Evolutionary conservation across 768 basidiomycete genomes (phyloP).

Genomic region (Mycena maculata): DNA sequence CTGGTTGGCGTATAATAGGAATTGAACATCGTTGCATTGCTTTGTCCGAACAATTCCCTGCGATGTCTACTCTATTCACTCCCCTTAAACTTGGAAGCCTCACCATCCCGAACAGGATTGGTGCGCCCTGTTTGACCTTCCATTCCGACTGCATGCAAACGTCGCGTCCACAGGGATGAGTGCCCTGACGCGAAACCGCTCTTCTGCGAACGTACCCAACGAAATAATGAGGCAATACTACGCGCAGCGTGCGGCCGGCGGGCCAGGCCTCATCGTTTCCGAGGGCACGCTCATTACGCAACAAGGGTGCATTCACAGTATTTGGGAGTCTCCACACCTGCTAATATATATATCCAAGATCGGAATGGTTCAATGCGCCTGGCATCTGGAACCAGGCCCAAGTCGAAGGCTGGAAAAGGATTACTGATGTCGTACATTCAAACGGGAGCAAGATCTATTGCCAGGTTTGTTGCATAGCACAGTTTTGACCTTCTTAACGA

Average conservation of each 20-base stretch:
- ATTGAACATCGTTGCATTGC: neutral
- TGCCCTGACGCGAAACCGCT: constrained; percentile 54
- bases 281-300: constrained; percentile 54
- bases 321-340: neutral
- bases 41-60: neutral
- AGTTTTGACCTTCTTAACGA: too few species aligned
- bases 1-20: neutral
- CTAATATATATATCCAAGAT: neutral
- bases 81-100: constrained; percentile 50
- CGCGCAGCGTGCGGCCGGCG: constrained; percentile 50
- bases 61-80: constrained; percentile 37
- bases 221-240: constrained; percentile 54
- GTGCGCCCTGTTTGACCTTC: neutral
- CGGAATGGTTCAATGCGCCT: constrained; percentile 44
- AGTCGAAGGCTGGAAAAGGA: constrained; percentile 56
- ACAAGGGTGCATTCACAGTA: constrained; percentile 52
- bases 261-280: constrained; percentile 52
- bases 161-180: constrained; percentile 41
- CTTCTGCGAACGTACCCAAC: constrained; percentile 50
- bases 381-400: constrained; percentile 60
- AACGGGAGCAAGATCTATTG: too few species aligned
- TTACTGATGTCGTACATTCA: constrained; percentile 61
- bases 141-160: neutral
- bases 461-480: too few species aligned
- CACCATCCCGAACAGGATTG: constrained; percentile 50